Evolutionary conservation across 202 grass and related monocot species (phyloP).

Genomic region (Eragrostis tef): DNA sequence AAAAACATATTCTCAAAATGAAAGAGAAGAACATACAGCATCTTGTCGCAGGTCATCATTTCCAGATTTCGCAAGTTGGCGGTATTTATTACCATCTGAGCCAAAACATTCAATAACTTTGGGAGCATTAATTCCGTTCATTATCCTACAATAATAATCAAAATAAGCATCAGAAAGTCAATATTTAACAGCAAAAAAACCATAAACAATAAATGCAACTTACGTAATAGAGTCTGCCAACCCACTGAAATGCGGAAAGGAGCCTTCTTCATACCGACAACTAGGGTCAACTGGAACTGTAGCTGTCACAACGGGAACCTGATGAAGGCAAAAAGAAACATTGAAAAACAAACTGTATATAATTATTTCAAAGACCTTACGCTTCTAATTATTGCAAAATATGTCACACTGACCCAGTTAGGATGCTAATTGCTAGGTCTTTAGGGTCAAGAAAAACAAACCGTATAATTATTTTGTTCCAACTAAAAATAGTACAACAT

Average conservation of each 20-base stretch:
- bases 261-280: conserved; percentile 79
- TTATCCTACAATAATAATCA: conserved; percentile 62
- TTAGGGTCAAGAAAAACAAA: neutral
- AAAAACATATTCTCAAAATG: conserved; percentile 26
- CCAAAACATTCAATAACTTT: conserved; percentile 90
- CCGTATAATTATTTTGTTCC: neutral
- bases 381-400: conserved; percentile 3
- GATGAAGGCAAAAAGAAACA: conserved; percentile 34
- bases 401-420: neutral
- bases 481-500: neutral
- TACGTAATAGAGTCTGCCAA: conserved; percentile 83
- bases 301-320: conserved; percentile 95
- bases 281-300: conserved; percentile 78
- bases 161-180: conserved; percentile 44
- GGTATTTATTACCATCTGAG: conserved; percentile 87
- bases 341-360: neutral
- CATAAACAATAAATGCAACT: conserved; percentile 44
- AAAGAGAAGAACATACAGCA: conserved; percentile 70
- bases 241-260: conserved; percentile 92
- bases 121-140: conserved; percentile 97
- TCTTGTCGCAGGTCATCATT: conserved; percentile 96
- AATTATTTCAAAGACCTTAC: conserved; percentile 28
- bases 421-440: neutral
- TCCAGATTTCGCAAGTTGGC: conserved; percentile 98
- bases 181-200: conserved; percentile 30